A percentile compares a stretch with the other conserved stretches of the same genome.
phyloP scores from a whole-genome alignment of 306 rosid species.

The Pyrus pyrifolia region DNA sequence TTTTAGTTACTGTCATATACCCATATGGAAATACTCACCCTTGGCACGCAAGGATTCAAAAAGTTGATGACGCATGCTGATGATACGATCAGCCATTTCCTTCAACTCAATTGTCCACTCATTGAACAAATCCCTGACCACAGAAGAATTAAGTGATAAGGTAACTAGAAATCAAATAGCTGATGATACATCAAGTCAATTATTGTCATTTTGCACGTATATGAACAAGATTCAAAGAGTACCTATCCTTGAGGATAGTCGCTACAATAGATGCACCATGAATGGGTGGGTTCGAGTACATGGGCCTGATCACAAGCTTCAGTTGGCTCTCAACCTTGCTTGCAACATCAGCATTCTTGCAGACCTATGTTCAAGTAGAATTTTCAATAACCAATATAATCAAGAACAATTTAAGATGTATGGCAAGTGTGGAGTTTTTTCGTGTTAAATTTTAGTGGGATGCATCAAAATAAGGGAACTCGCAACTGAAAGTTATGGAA shows the following conservation, averaged over 20 bases:
- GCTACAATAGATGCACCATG: slow-evolving; percentile 99
- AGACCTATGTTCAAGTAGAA: slow-evolving; percentile 43
- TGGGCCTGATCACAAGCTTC: slow-evolving; percentile 95
- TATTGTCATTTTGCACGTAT: neutral
- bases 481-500: neutral
- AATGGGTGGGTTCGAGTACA: slow-evolving; percentile 97
- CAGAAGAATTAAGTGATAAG: neutral
- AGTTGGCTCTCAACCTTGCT: slow-evolving; percentile 90
- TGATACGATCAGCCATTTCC: slow-evolving; percentile 97
- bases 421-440: neutral
- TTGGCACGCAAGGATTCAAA: slow-evolving; percentile 69
- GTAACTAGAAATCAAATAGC: neutral
- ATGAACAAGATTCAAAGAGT: slow-evolving; percentile 7
- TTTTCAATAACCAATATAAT: neutral
- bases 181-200: neutral
- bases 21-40: slow-evolving; percentile 40
- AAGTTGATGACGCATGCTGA: slow-evolving; percentile 88
- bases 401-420: neutral
- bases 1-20: neutral
- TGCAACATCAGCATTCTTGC: slow-evolving; percentile 74
- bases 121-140: slow-evolving; percentile 55
- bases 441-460: neutral
- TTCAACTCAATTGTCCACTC: slow-evolving; percentile 97
- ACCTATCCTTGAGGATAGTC: slow-evolving; percentile 85
- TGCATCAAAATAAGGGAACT: neutral